A percentile compares a stretch with the other conserved stretches of the same genome.
phyloP scores from a whole-genome alignment of 805 yeast genomes.

The Zygosaccharomyces siamensis region DNA sequence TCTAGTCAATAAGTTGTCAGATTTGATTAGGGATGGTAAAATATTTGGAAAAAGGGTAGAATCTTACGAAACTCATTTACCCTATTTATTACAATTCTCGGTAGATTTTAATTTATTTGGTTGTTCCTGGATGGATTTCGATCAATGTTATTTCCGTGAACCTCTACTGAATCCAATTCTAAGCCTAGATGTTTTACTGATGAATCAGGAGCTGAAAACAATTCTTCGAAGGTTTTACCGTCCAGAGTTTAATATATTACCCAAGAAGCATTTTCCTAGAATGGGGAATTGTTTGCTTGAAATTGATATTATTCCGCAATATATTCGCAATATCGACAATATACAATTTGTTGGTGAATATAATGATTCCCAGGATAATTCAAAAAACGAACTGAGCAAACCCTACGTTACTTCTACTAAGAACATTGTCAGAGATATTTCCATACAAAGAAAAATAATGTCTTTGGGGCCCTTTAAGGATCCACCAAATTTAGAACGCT shows the following conservation, averaged over 20 bases:
- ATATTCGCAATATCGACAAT: constrained; percentile 52
- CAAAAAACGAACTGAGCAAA: constrained; percentile 9
- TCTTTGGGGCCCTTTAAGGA: constrained; percentile 34
- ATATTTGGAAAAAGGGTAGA: constrained; percentile 39
- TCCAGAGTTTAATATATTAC: constrained; percentile 18
- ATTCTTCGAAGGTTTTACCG: constrained; percentile 31
- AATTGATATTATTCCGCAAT: constrained; percentile 59
- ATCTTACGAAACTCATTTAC: constrained; percentile 77
- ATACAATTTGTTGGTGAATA: constrained; percentile 47
- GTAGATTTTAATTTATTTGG: constrained; percentile 82
- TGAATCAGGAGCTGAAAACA: constrained; percentile 33
- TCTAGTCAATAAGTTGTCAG: constrained; percentile 50
- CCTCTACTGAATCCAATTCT: constrained; percentile 44
- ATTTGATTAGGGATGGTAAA: constrained; percentile 43
- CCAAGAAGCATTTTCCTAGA: constrained; percentile 37
- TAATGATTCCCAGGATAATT: constrained; percentile 42
- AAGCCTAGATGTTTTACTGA: constrained; percentile 27
- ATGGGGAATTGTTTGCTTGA: constrained; percentile 65
- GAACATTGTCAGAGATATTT: constrained; percentile 56
- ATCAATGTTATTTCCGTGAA: constrained; percentile 47
- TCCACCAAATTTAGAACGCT: constrained; percentile 28
- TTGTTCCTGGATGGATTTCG: constrained; percentile 66
- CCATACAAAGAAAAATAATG: constrained; percentile 43
- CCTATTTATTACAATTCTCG: constrained; percentile 69
- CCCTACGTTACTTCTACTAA: constrained; percentile 44